phyloP scores from a whole-genome alignment of 768 basidiomycete species.

The Tulasnella sp. region DNA sequence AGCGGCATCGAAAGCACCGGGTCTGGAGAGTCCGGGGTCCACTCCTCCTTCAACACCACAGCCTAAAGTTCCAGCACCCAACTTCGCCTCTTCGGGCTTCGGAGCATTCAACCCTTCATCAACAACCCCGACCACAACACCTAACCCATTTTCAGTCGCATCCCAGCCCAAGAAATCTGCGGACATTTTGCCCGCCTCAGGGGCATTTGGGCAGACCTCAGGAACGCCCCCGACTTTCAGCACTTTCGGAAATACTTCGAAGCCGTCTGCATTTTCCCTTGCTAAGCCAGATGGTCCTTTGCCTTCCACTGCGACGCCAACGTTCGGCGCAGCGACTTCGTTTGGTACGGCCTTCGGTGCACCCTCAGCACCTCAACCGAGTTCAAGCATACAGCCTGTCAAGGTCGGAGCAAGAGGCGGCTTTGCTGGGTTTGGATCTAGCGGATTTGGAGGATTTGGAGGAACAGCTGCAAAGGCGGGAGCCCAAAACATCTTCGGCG shows the following conservation, averaged over 20 bases:
- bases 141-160: not conserved
- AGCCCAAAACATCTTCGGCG: not conserved
- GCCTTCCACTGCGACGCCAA: not conserved
- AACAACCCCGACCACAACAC: not conserved
- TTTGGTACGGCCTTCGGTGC: conserved; percentile 2
- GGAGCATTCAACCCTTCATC: not conserved
- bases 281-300: not conserved
- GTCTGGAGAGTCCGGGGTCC: not conserved
- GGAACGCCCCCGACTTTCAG: not conserved
- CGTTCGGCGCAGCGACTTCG: conserved; percentile 5
- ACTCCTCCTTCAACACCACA: conserved; percentile 3
- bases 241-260: not conserved
- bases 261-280: not conserved
- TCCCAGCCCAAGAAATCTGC: not conserved
- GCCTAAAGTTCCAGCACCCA: not conserved
- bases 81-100: conserved; percentile 9
- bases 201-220: conserved; percentile 15
- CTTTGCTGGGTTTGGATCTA: not conserved
- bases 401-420: not conserved
- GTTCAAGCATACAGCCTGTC: not conserved
- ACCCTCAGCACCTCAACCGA: not conserved
- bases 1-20: not conserved
- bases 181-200: conserved; percentile 4
- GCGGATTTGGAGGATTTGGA: not conserved
- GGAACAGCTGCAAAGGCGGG: not conserved